A percentile compares a stretch with the other conserved stretches of the same genome.
phyloP scores from a whole-genome alignment of 83 land plant genomes.

The Picea abies region DNA sequence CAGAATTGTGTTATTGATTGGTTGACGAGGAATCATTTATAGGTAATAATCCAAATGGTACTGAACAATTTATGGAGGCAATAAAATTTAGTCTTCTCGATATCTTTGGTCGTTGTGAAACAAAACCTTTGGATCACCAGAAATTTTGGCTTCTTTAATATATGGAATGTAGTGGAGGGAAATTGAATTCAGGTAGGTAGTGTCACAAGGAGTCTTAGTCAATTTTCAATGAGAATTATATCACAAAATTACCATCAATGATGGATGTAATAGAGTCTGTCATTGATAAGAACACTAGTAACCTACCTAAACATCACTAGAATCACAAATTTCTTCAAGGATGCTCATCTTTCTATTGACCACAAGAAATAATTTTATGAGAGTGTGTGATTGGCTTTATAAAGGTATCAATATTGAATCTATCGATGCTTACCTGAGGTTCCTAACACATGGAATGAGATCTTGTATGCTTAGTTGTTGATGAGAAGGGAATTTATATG shows the following conservation, averaged over 20 bases:
- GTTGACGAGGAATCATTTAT: no score
- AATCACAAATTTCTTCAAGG: conserved; percentile 73
- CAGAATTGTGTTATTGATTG: no score
- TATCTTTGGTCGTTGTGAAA: no score
- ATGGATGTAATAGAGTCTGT: conserved; percentile 48
- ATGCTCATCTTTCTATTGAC: conserved; percentile 80
- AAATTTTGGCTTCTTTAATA: background rate
- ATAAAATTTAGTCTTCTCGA: no score
- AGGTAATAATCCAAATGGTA: no score
- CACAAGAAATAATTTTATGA: conserved; percentile 35
- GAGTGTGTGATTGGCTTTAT: conserved; percentile 32
- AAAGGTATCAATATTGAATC: conserved; percentile 84
- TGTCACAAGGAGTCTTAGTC: conserved; percentile 76
- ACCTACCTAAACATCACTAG: conserved; percentile 77
- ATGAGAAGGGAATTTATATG: background rate
- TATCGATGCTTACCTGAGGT: conserved; percentile 86
- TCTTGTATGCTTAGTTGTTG: conserved; percentile 45
- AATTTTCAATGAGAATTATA: conserved; percentile 47
- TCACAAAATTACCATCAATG: conserved; percentile 51
- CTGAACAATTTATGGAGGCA: no score
- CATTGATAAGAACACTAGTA: conserved; percentile 54
- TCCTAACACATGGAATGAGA: conserved; percentile 80
- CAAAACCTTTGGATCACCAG: background rate
- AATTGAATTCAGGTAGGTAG: conserved; percentile 86
- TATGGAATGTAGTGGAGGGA: conserved; percentile 64